A percentile compares a stretch with the other conserved stretches of the same genome.
These are phyloP conservation scores for Leptosphaerulina australis DNA, from an alignment of 2,329 filamentous ascomycete species.

Conservation along the genomic window DNA sequence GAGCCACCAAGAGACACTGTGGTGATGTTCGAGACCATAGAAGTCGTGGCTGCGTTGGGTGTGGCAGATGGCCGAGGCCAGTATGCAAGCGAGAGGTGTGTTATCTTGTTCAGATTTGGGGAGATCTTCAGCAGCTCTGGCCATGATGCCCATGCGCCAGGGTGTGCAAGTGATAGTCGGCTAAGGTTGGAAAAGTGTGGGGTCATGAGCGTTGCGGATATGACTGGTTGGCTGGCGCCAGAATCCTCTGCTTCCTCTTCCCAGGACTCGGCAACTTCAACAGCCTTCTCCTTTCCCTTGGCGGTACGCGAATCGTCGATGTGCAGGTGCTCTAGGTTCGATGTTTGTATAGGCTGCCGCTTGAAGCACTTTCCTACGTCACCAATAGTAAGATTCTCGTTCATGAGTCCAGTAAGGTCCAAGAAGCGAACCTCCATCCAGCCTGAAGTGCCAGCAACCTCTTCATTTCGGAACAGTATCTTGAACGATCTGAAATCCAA, in stretches of 20 bases:
- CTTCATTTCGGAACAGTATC: slow-evolving; percentile 55
- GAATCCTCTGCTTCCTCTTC: slow-evolving; percentile 48
- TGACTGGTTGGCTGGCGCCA: not conserved
- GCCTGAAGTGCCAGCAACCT: slow-evolving; percentile 43
- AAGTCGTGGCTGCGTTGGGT: slow-evolving; percentile 57
- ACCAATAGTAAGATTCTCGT: slow-evolving; percentile 55
- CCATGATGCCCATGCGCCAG: slow-evolving; percentile 59
- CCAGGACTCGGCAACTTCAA: slow-evolving; percentile 54
- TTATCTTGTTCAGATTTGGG: slow-evolving; percentile 61
- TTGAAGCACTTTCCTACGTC: slow-evolving; percentile 56
- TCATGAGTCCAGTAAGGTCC: slow-evolving; percentile 60
- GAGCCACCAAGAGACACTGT: slow-evolving; percentile 58
- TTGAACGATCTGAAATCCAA: slow-evolving; percentile 55
- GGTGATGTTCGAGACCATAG: slow-evolving; percentile 51
- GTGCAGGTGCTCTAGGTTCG: slow-evolving; percentile 24
- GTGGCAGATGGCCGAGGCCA: slow-evolving; percentile 67
- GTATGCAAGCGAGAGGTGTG: slow-evolving; percentile 66
- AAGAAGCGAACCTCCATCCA: slow-evolving; percentile 56
- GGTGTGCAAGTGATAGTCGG: slow-evolving; percentile 64
- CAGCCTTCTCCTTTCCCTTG: slow-evolving; percentile 21
- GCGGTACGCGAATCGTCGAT: slow-evolving; percentile 6
- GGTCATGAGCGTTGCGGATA: slow-evolving; percentile 27
- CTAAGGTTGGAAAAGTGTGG: slow-evolving; percentile 59
- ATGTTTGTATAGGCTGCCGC: slow-evolving; percentile 20
- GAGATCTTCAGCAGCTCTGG: slow-evolving; percentile 60